Percentiles rank a stretch among this genome's conserved stretches.
Conservation (phyloP, 306 rosid species). For the Crataegus laevigata region DNA sequence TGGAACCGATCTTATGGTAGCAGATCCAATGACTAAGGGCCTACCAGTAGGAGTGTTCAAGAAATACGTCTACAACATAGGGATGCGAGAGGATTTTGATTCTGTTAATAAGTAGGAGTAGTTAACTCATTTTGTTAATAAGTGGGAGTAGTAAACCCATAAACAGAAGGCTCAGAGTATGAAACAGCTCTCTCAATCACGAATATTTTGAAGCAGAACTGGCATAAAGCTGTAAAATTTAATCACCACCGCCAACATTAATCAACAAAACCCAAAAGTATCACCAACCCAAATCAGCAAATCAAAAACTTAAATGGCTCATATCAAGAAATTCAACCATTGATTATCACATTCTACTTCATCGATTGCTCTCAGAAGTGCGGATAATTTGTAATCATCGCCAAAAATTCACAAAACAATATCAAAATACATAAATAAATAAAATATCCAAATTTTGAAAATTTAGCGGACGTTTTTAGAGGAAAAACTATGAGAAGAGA, state of each 20-base stretch:
- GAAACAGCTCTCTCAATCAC: constrained; percentile 80
- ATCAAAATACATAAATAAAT: background rate
- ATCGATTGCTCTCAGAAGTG: constrained; percentile 52
- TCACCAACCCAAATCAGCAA: background rate
- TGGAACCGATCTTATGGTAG: too few relatives aligned
- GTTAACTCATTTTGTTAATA: too few relatives aligned
- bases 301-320: constrained; percentile 26
- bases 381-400: constrained; percentile 50
- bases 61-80: too few relatives aligned
- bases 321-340: constrained; percentile 87
- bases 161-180: constrained; percentile 46
- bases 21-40: too few relatives aligned
- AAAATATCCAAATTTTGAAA: too few relatives aligned
- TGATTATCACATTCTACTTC: constrained; percentile 32
- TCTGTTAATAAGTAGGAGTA: too few relatives aligned
- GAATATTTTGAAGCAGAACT: constrained; percentile 91
- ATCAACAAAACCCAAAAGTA: background rate
- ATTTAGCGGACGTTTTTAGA: constrained; percentile 37
- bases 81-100: too few relatives aligned
- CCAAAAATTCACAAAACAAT: background rate
- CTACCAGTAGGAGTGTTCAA: too few relatives aligned
- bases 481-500: constrained; percentile 32
- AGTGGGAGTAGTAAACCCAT: too few relatives aligned
- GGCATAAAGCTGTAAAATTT: constrained; percentile 65
- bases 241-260: constrained; percentile 51